Evolutionary conservation across 306 rosid species (phyloP).

Genomic region (Elaeagnus macrophylla): DNA sequence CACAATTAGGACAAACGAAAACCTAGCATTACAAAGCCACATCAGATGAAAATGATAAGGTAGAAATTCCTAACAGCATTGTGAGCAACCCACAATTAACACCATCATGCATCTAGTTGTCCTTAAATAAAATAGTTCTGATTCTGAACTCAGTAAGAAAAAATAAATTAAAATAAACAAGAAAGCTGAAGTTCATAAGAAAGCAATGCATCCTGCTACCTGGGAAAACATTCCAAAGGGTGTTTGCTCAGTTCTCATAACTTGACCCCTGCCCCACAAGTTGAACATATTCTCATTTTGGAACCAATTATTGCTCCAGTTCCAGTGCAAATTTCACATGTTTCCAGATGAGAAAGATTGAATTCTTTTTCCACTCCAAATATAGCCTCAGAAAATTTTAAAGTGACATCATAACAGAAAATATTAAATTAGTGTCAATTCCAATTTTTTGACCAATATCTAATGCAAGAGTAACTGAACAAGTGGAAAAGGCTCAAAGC

Average conservation of each 20-base stretch:
- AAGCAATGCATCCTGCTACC: constrained; percentile 35
- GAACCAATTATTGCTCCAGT: constrained; percentile 79
- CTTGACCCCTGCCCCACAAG: constrained; percentile 99
- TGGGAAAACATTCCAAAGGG: constrained; percentile 98
- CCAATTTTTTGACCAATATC: constrained; percentile 1
- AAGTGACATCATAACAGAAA: constrained; percentile 79
- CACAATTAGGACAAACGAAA: constrained; percentile 82
- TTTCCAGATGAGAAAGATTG: constrained; percentile 89
- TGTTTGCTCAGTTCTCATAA: constrained; percentile 98
- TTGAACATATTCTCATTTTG: constrained; percentile 84
- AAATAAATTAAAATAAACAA: too few relatives aligned
- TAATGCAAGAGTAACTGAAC: constrained; percentile 7
- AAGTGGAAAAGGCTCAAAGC: constrained; percentile 3
- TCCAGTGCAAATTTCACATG: constrained; percentile 81
- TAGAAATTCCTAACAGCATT: background rate
- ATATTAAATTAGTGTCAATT: constrained; percentile 31
- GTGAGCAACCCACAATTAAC: too few relatives aligned
- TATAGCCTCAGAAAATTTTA: constrained; percentile 80
- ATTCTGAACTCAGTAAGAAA: background rate
- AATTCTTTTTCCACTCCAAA: constrained; percentile 91
- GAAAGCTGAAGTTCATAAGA: background rate
- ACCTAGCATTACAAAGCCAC: constrained; percentile 40
- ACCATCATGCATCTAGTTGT: too few relatives aligned
- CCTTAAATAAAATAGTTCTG: too few relatives aligned
- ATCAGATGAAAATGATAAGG: background rate